Base-by-base conservation (phyloP, 2,329 filamentous ascomycete genomes). In the Fusarium piperis region DNA sequence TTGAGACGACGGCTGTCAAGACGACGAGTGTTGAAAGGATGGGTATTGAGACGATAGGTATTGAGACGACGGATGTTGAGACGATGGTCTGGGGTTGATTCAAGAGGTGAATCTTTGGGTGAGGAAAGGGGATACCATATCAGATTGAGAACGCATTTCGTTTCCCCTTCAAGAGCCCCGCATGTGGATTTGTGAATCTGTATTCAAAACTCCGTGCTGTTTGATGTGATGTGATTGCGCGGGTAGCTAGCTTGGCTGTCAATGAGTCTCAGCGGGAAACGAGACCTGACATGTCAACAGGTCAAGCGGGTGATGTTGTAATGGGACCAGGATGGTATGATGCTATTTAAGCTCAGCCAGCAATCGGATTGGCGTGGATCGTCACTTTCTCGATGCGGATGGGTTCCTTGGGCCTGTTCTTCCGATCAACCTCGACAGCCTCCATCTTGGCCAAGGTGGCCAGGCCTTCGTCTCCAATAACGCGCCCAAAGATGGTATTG, bases 401-500 rank as follows among this genome's bases (percentile, higher is more conserved):
- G 64, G 86, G 84, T 78, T 92, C 87, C 81, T 90, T 90, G 0
- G 93, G 93, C 56, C 93, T 84, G 75, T 87, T 91, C 86, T 95
- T 96, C 84, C 91, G 92, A 81, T 96, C 94, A 53, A 95, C 89
- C 70, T 90, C 88, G 20, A 93, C 81, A 23, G 83, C 86, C 84
- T 96, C 93, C 77, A 96, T 86, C 79, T 89, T 90, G 62, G 90
- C 89, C 74, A 96, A 81, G 6, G 92, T 93, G 36, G 85, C 88
- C 53, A 90, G 76, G 62, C 88, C 87, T 48, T 90, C 89, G 74
- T 92, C 90, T 38, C 88, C 90, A 62, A 92, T 85, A 35, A 95
- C 85, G 79, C 91, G 91, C 12, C 93, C 93, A 81, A 97, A 95
- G 2, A 95, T 91, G 0, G 93, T 95, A 78, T 96, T 96, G 79